Conservation (phyloP, 75 land plant species). For the Pinus tabuliformis region DNA sequence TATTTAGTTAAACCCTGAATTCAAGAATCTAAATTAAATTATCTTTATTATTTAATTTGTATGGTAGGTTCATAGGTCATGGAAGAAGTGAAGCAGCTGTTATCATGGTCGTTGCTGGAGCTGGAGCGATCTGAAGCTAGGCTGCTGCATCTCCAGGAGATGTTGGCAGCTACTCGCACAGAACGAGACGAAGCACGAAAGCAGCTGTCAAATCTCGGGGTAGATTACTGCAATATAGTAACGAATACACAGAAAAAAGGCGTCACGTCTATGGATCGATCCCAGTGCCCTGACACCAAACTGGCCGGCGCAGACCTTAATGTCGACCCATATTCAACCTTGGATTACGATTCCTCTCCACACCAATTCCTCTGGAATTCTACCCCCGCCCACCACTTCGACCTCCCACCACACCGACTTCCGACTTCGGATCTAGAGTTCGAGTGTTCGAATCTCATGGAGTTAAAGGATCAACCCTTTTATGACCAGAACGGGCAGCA, state of each 20-base stretch:
- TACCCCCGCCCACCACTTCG: neutral
- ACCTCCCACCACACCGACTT: neutral
- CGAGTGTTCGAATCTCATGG: neutral
- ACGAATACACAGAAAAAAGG: conserved; percentile 11
- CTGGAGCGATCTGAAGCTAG: no score
- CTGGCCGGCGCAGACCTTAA: conserved; percentile 14
- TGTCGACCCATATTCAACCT: neutral
- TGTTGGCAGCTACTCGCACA: conserved; percentile 22
- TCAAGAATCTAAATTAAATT: no score
- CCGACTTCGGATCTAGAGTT: neutral
- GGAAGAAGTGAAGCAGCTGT: conserved; percentile 12
- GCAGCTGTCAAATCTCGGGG: conserved; percentile 31
- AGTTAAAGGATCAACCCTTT: neutral
- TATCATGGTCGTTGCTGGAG: no score
- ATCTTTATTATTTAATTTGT: no score
- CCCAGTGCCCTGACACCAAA: neutral
- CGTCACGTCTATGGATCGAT: neutral
- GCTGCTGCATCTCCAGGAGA: conserved; percentile 15
- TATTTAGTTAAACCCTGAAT: no score
- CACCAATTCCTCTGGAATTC: no score
- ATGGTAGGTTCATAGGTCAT: no score
- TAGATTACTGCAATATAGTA: no score
- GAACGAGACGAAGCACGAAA: conserved; percentile 61
- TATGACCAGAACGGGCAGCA: neutral
- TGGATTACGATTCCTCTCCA: neutral